These are phyloP conservation scores for Vaccinium myrtillus DNA, from an alignment of 148 eudicot genomes.

Conservation along the genomic window DNA sequence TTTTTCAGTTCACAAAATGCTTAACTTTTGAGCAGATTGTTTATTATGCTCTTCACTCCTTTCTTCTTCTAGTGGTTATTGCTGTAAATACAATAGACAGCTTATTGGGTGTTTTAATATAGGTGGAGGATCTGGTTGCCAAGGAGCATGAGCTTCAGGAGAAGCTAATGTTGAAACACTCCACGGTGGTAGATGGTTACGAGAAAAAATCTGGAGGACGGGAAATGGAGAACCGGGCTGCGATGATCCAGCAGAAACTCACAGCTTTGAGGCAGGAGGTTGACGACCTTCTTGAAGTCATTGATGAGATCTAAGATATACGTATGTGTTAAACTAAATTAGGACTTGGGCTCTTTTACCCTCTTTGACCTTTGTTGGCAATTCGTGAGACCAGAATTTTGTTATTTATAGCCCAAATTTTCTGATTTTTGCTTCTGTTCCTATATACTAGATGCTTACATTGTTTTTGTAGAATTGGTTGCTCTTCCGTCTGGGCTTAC, in stretches of 20 bases:
- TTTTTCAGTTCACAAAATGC: neutral
- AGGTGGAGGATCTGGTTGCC: slow-evolving; percentile 83
- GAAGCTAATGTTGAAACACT: slow-evolving; percentile 63
- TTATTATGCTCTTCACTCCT: neutral
- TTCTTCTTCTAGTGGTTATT: neutral
- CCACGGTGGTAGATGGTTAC: slow-evolving; percentile 68
- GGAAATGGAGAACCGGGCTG: slow-evolving; percentile 77
- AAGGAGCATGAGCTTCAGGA: slow-evolving; percentile 93
- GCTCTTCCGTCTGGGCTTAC: neutral
- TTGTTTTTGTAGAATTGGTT: neutral
- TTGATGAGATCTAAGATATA: slow-evolving; percentile 57
- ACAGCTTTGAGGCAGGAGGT: slow-evolving; percentile 77
- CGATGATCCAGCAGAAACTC: slow-evolving; percentile 76
- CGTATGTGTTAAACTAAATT: neutral
- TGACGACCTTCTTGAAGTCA: slow-evolving; percentile 75
- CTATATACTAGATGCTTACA: neutral
- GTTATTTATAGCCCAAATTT: neutral
- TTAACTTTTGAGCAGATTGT: neutral
- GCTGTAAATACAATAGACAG: slow-evolving; percentile 8
- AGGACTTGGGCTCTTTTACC: neutral
- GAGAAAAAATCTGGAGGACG: slow-evolving; percentile 79
- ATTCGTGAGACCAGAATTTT: slow-evolving; percentile 9
- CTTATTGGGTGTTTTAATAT: slow-evolving; percentile 13
- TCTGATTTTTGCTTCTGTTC: slow-evolving; percentile 1
- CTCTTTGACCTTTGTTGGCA: slow-evolving; percentile 3